Percentiles rank a stretch among this genome's conserved stretches.
Evolutionary conservation across 2,329 filamentous ascomycete genomes (phyloP).

Genomic region (Penicillium digitatum): DNA sequence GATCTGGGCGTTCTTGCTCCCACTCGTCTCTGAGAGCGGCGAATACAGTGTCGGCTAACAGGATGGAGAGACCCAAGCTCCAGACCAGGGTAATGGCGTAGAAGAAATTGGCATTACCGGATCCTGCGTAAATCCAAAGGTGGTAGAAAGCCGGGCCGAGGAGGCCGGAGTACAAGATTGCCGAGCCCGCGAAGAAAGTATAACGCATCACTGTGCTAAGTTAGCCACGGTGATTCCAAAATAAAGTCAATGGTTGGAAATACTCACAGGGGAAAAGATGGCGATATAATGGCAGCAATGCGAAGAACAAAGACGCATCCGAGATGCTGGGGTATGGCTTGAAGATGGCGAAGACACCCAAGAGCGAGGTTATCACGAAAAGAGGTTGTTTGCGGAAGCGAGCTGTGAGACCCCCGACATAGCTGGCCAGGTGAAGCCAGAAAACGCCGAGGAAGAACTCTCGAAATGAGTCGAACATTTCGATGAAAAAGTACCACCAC

Average conservation of each 20-base stretch:
- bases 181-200: conserved; percentile 77
- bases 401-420: conserved; percentile 80
- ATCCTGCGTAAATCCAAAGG: conserved; percentile 96
- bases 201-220: conserved; percentile 72
- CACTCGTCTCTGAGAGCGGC: conserved; percentile 87
- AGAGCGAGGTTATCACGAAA: conserved; percentile 75
- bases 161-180: conserved; percentile 80
- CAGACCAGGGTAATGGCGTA: conserved; percentile 99
- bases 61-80: conserved; percentile 81
- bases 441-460: conserved; percentile 97
- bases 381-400: conserved; percentile 81
- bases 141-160: conserved; percentile 94
- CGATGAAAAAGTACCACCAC: conserved; percentile 99
- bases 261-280: conserved; percentile 77
- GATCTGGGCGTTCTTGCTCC: conserved; percentile 86
- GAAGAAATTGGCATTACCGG: conserved; percentile 98
- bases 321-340: conserved; percentile 94
- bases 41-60: conserved; percentile 84
- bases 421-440: conserved; percentile 89
- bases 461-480: conserved; percentile 98
- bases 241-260: background rate
- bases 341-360: conserved; percentile 90
- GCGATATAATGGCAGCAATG: conserved; percentile 76
- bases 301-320: conserved; percentile 82
- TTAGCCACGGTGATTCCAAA: conserved; percentile 25